These are phyloP conservation scores for Rhodosporidiobolus sp. DNA, from an alignment of 768 basidiomycete genomes.

Conservation along the genomic window DNA sequence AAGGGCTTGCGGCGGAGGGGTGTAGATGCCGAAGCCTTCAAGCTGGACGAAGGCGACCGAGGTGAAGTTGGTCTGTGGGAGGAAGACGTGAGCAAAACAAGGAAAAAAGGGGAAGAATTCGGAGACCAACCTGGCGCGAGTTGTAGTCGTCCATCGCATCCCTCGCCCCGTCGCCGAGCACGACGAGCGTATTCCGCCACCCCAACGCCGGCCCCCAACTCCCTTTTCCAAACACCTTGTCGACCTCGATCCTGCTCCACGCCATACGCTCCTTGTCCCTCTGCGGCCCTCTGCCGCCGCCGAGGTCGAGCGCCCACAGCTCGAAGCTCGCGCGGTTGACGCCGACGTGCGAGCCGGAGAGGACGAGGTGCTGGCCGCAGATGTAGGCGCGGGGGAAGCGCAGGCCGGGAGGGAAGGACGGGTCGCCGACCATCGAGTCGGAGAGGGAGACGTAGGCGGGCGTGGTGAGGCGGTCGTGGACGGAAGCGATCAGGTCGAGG, in stretches of 20 bases:
- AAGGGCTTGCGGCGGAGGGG: conserved; percentile 64
- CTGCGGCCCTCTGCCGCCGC: conserved; percentile 40
- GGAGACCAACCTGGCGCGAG: conserved; percentile 41
- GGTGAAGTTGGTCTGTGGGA: conserved; percentile 70
- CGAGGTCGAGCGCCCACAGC: conserved; percentile 66
- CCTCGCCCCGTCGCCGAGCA: conserved; percentile 79
- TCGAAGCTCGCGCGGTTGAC: conserved; percentile 71
- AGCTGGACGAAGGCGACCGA: conserved; percentile 43
- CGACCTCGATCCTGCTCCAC: conserved; percentile 84
- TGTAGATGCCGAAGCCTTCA: conserved; percentile 93
- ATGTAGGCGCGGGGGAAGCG: conserved; percentile 94
- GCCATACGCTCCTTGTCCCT: conserved; percentile 54
- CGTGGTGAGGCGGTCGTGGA: conserved; percentile 64
- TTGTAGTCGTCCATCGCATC: conserved; percentile 89
- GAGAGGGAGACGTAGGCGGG: conserved; percentile 56
- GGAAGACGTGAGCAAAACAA: neutral
- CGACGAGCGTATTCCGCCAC: conserved; percentile 81
- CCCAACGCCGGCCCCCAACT: conserved; percentile 92
- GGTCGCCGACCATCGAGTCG: conserved; percentile 55
- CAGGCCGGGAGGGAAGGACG: conserved; percentile 80
- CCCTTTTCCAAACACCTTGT: conserved; percentile 75
- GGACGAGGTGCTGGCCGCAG: conserved; percentile 82
- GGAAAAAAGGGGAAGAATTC: neutral
- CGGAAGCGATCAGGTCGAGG: conserved; percentile 73
- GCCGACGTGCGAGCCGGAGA: conserved; percentile 54